Evolutionary conservation across 2,329 filamentous ascomycete genomes (phyloP).

Genomic region (Pseudohalonectria lignicola): DNA sequence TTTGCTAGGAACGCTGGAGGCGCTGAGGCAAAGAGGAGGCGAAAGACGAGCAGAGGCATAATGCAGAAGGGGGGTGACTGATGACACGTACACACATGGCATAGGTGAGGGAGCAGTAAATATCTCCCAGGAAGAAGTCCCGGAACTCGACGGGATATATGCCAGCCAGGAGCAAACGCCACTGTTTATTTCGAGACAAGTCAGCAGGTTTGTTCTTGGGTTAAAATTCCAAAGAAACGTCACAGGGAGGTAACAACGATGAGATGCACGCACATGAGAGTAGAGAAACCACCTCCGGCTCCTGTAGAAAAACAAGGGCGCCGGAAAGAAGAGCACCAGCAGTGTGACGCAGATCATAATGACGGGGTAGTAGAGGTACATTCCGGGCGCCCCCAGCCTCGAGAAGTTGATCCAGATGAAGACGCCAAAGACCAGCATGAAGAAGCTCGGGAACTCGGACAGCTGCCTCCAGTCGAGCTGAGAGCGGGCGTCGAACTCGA

Average conservation of each 20-base stretch:
- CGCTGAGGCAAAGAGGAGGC: no score
- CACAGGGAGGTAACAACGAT: no score
- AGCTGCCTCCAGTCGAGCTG: slow-evolving; percentile 84
- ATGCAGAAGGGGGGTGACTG: no score
- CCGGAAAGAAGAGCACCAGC: slow-evolving; percentile 64
- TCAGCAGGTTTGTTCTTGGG: no score
- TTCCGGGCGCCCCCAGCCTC: slow-evolving; percentile 47
- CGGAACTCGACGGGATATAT: slow-evolving; percentile 91
- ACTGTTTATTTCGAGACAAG: no score
- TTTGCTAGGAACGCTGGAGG: no score
- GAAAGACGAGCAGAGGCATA: no score
- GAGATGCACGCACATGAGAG: slow-evolving; percentile 78
- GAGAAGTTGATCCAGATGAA: slow-evolving; percentile 87
- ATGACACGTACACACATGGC: slow-evolving; percentile 59
- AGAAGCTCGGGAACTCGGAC: slow-evolving; percentile 75
- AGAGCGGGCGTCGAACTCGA: slow-evolving; percentile 85
- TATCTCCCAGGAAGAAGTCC: slow-evolving; percentile 95
- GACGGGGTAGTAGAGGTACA: slow-evolving; percentile 83
- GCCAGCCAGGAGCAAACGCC: slow-evolving; percentile 74
- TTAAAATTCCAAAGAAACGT: no score
- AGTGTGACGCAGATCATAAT: slow-evolving; percentile 61
- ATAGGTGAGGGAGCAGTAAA: slow-evolving; percentile 94
- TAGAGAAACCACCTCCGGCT: slow-evolving; percentile 80
- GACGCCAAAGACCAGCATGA: slow-evolving; percentile 66
- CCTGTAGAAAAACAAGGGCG: slow-evolving; percentile 60